Evolutionary conservation across 345 rosid species (phyloP), one percentile per base, ranked within the genome.

Genomic region (Camelina sativa): DNA sequence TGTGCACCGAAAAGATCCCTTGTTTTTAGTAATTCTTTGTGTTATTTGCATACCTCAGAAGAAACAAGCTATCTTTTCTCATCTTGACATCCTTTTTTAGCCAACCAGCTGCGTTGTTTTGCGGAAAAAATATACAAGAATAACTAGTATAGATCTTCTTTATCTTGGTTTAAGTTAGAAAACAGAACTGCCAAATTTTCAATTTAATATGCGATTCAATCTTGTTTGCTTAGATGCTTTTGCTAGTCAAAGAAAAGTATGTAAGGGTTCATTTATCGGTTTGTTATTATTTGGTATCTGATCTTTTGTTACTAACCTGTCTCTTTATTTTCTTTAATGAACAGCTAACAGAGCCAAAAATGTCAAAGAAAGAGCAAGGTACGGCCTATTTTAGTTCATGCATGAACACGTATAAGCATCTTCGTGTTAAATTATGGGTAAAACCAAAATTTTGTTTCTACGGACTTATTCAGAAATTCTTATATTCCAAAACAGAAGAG

Each of bases 301-400:
- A 59, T 34, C 3, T 30, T 63, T 67, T 72, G 35, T 44, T 35
- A 44, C 77, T 82, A 63, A 72, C 74, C 5, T 75, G 19, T 30
- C 22, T 22, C 13, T 57, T 71, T 60, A 32, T 17, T 20, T 20
- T 74, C 65, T 64, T 20, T 71, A 37, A 22, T 53, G 23, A 34
- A 80, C 92, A 89, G 97, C 68, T 87, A 67, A 80, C 83, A 48
- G 93, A 90, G 83, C 87, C 80, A 47, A 92, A 87, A 73, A 67
- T 92, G 74, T 75, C 91, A 17, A 83, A 54, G 48, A 85, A 81
- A 84, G 93, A 89, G 68, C 89, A 86, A 84, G 97, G 97, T 91
- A 87, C 69, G 8, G 7, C 58, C 19, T 61, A 52, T 71, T 71
- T 38, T 63, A 37, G 34, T 40, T 35, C 71, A 59, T 61, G 10